Percentiles rank a stretch among this genome's conserved stretches.
These are phyloP conservation scores for Solanum rostratum DNA, from an alignment of 257 asterid genomes.

Conservation along the genomic window DNA sequence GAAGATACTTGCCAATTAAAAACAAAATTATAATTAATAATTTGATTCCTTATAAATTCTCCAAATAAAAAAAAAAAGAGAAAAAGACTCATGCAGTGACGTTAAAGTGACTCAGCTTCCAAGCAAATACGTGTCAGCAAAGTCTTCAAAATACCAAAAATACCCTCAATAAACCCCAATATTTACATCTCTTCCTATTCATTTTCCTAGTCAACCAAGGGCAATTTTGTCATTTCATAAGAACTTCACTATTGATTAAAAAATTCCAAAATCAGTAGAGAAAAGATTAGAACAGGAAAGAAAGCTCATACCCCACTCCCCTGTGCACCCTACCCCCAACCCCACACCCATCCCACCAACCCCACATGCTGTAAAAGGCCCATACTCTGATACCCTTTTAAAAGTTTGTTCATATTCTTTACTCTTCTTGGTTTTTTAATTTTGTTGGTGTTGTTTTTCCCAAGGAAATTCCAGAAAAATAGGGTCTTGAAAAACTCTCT, in stretches of 20 bases:
- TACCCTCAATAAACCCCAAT: background rate
- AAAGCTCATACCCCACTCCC: background rate
- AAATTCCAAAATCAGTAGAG: background rate
- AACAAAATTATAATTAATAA: background rate
- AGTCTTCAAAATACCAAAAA: background rate
- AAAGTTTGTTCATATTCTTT: background rate
- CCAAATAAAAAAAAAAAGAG: background rate
- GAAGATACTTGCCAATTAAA: background rate
- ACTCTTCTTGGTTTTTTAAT: background rate
- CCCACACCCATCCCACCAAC: background rate
- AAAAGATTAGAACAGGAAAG: background rate
- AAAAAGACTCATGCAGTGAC: background rate
- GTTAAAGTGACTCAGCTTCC: background rate
- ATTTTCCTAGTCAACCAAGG: background rate
- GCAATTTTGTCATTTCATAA: background rate
- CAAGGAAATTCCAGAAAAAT: background rate
- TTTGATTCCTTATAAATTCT: background rate
- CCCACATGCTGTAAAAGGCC: background rate
- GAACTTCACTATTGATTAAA: background rate
- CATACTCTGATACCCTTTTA: background rate
- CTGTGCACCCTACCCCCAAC: background rate
- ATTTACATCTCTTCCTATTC: background rate
- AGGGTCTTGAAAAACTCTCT: background rate
- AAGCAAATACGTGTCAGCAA: background rate
- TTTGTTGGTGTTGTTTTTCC: background rate